Evolutionary conservation across 169 alveolate genomes (phyloP), one percentile per base, ranked within the genome.

Genomic region (Haemoproteus tartakovskyi): DNA sequence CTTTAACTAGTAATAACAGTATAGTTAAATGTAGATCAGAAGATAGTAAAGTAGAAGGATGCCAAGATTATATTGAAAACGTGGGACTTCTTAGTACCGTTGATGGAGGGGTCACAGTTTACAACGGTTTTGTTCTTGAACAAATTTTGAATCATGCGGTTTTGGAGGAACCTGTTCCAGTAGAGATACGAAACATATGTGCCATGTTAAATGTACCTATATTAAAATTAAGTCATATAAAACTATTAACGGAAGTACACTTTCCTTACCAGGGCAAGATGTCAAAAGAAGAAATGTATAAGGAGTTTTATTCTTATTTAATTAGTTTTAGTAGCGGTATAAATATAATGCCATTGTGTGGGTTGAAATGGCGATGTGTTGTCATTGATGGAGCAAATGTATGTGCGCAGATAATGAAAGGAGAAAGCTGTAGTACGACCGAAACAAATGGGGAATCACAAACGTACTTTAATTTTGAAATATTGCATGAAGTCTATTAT

Each of bases 301-400:
- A 64, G 41, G 50, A 64, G 16, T 64, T 63, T 30, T 64, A 64
- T 24, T 54, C 81, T 27, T 64, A 64, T 27, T 24, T 64, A 19
- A 14, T 51, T 2, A 5, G 56, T 18, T 37, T 64, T 12, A 40
- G 26, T 41, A 9, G 52, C 21, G 81, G 81, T 3, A 51, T 36
- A 51, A 67, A 64, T 38, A 19, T 64, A 24, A 29, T 50, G 9
- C 81, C 81, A 4, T 26, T 64, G 24, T 63, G 52, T 43, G 81
- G 81, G 3, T 64, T 26, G 4, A 64, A 64, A n/a, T 64, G 50
- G 41, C 19, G 81, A 64, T 19, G 60, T 12, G 52, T 64, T 18
- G 41, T 64, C 18, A 64, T 64, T 9, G 81, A 64, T 40, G 81
- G 81, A n/a, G 81, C 81, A 51, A 64, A 64, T 50, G 81, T 64